Conservation (phyloP, 1,139 yeast genomes). For the Suhomyces ambrosiae region DNA sequence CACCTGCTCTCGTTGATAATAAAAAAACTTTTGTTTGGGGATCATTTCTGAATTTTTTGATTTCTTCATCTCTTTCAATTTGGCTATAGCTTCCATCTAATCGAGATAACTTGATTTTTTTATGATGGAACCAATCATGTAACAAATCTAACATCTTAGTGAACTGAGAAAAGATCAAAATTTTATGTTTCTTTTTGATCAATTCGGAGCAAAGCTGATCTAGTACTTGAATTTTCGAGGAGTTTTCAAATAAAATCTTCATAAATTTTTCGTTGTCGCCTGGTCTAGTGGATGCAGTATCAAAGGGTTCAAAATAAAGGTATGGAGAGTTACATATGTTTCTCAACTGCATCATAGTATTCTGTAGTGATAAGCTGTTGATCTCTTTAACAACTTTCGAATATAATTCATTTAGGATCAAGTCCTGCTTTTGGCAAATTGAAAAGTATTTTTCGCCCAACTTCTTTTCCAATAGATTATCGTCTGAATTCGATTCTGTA, state of each 20-base stretch:
- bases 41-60: slow-evolving; percentile 51
- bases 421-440: slow-evolving; percentile 17
- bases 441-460: slow-evolving; percentile 1
- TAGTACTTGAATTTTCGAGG: slow-evolving; percentile 72
- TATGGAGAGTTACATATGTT: slow-evolving; percentile 85
- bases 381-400: slow-evolving; percentile 23
- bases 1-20: slow-evolving; percentile 91
- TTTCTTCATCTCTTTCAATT: slow-evolving; percentile 63
- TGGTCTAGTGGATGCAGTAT: slow-evolving; percentile 26
- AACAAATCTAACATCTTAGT: slow-evolving; percentile 75
- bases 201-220: slow-evolving; percentile 61
- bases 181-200: slow-evolving; percentile 56
- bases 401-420: slow-evolving; percentile 22
- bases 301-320: slow-evolving; percentile 77
- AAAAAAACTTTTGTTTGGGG: slow-evolving; percentile 54
- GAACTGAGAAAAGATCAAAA: slow-evolving; percentile 83
- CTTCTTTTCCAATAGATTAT: background rate
- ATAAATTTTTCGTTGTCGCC: slow-evolving; percentile 29
- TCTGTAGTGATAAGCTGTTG: slow-evolving; percentile 48
- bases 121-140: slow-evolving; percentile 58
- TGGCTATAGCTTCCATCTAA: slow-evolving; percentile 79
- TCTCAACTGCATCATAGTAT: slow-evolving; percentile 79
- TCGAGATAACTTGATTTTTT: slow-evolving; percentile 51
- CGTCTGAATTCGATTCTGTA: background rate
- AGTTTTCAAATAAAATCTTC: slow-evolving; percentile 42